Evolutionary conservation across 2,329 filamentous ascomycete genomes (phyloP).

Genomic region (Aspergillus tanneri): DNA sequence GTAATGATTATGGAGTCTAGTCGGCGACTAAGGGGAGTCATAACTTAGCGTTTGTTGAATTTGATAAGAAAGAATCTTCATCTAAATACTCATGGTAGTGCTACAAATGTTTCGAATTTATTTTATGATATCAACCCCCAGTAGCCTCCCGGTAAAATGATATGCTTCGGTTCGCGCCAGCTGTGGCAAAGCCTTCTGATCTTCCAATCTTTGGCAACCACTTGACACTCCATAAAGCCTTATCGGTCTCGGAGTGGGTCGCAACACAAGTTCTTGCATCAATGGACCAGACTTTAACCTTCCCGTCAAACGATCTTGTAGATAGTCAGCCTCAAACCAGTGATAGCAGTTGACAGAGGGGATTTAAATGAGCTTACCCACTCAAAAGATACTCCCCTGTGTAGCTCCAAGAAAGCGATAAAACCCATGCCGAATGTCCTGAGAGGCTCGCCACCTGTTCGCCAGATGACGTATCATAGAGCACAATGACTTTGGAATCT

Average conservation of each 20-base stretch:
- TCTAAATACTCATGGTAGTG: not conserved
- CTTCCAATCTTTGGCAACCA: conserved; percentile 72
- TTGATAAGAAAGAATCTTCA: not conserved
- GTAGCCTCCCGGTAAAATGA: conserved; percentile 84
- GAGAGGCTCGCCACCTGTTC: conserved; percentile 85
- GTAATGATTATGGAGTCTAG: too few species aligned
- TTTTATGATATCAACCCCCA: conserved; percentile 50
- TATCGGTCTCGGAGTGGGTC: conserved; percentile 88
- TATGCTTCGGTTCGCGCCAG: conserved; percentile 72
- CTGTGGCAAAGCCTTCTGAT: conserved; percentile 72
- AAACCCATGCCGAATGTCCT: conserved; percentile 82
- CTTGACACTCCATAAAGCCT: conserved; percentile 76
- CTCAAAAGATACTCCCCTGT: conserved; percentile 89
- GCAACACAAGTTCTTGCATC: conserved; percentile 82
- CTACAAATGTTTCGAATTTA: not conserved
- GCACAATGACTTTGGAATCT: conserved; percentile 80
- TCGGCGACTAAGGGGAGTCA: too few species aligned
- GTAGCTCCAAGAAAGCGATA: conserved; percentile 87
- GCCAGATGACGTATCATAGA: conserved; percentile 89
- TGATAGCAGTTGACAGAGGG: not conserved
- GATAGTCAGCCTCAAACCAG: conserved; percentile 13
- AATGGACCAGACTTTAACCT: conserved; percentile 93
- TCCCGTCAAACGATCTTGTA: conserved; percentile 75
- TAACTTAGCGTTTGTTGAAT: too few species aligned
- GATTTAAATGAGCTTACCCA: conserved; percentile 53